Conservation (phyloP, 495 filamentous ascomycete species). For the Geopyxis carbonaria region DNA sequence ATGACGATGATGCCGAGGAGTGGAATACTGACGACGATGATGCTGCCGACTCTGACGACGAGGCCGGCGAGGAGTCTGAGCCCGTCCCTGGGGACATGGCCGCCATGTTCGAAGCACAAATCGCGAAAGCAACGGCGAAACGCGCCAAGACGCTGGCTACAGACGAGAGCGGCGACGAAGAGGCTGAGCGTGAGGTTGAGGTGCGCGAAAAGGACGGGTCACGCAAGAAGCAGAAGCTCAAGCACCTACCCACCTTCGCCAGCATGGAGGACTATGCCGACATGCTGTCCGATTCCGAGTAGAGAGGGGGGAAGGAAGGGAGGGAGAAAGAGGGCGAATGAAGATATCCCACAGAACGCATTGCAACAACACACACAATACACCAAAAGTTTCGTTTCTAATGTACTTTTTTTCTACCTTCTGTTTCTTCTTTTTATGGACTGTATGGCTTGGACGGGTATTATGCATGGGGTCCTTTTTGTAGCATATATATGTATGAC, state of each 20-base stretch:
- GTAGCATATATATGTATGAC: too few relatives aligned
- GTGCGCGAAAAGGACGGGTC: constrained; percentile 27
- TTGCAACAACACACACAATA: too few relatives aligned
- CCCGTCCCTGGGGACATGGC: constrained; percentile 31
- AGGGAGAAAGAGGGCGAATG: constrained; percentile 73
- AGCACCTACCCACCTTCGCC: constrained; percentile 78
- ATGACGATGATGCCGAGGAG: constrained; percentile 31
- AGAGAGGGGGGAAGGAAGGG: constrained; percentile 62
- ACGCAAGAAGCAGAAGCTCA: constrained; percentile 60
- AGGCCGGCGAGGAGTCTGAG: constrained; percentile 32
- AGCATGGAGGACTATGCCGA: constrained; percentile 85
- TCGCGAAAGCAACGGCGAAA: constrained; percentile 38
- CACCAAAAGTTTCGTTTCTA: too few relatives aligned
- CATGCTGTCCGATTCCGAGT: constrained; percentile 34
- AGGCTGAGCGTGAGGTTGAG: constrained; percentile 22
- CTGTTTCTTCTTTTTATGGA: too few relatives aligned
- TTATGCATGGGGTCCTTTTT: too few relatives aligned
- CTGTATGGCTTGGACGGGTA: too few relatives aligned
- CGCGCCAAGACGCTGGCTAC: constrained; percentile 33
- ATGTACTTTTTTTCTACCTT: too few relatives aligned
- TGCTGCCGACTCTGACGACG: constrained; percentile 28
- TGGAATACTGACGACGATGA: constrained; percentile 31
- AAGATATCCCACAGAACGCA: too few relatives aligned
- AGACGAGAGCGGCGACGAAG: not conserved
- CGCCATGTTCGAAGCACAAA: constrained; percentile 36